These are phyloP conservation scores for Gracilaria vermiculophylla DNA, from an alignment of 23 red algal species.

Conservation along the genomic window DNA sequence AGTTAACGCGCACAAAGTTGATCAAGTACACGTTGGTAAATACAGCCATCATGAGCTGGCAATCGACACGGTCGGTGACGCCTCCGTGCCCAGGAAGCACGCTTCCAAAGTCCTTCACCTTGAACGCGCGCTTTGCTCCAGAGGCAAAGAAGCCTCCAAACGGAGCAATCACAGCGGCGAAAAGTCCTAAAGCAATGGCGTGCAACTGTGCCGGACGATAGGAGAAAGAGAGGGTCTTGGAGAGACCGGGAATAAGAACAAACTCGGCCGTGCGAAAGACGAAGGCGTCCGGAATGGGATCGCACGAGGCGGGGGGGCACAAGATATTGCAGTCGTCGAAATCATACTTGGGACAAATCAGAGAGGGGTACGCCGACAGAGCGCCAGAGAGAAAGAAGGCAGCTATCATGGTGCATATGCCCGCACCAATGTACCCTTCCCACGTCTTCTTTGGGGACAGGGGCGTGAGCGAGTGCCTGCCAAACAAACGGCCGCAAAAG, in stretches of 20 bases:
- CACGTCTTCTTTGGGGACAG: slow-evolving; percentile 98
- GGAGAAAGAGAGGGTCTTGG: slow-evolving; percentile 24
- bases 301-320: slow-evolving; percentile 61
- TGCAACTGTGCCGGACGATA: slow-evolving; percentile 85
- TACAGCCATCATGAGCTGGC: slow-evolving; percentile 96
- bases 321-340: slow-evolving; percentile 87
- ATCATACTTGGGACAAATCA: slow-evolving; percentile 92
- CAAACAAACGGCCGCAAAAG: slow-evolving; percentile 87
- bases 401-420: slow-evolving; percentile 81
- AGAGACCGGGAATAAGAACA: slow-evolving; percentile 15
- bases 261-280: not conserved
- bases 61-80: slow-evolving; percentile 96
- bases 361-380: slow-evolving; percentile 66
- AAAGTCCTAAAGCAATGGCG: slow-evolving; percentile 77
- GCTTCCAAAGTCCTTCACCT: slow-evolving; percentile 92
- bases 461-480: slow-evolving; percentile 65
- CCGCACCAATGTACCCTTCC: slow-evolving; percentile 98
- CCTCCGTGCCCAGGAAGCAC: slow-evolving; percentile 96
- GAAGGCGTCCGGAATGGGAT: slow-evolving; percentile 50
- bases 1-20: slow-evolving; percentile 88
- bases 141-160: slow-evolving; percentile 99
- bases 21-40: slow-evolving; percentile 98
- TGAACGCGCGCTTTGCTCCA: slow-evolving; percentile 94
- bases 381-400: slow-evolving; percentile 71
- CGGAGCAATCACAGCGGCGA: slow-evolving; percentile 86